Conservation (phyloP, 2,329 filamentous ascomycete species). For the Aspergillus spinulosporus region DNA sequence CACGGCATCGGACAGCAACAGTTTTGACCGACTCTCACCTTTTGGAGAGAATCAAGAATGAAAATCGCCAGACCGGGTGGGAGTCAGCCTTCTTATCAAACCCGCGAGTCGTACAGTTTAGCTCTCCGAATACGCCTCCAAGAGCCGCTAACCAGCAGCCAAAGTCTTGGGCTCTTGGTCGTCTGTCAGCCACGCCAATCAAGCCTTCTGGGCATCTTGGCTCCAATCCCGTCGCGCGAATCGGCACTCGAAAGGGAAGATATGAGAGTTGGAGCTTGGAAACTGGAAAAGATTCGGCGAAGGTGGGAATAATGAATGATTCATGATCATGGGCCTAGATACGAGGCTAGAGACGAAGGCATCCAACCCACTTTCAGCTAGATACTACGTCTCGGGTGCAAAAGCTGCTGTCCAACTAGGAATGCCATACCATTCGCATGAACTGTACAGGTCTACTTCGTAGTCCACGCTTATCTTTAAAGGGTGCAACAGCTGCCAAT, state of each 20-base stretch:
- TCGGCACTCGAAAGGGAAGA: not conserved
- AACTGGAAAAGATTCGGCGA: not conserved
- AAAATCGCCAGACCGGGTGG: not conserved
- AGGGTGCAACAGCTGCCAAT: not conserved
- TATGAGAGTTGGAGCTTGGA: not conserved
- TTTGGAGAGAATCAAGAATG: not conserved
- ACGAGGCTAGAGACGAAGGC: too few relatives aligned
- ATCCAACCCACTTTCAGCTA: too few relatives aligned
- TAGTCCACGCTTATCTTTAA: not conserved
- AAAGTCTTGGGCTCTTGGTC: slow-evolving; percentile 3
- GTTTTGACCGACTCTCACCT: not conserved
- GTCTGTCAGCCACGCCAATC: slow-evolving; percentile 1
- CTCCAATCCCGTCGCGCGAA: not conserved
- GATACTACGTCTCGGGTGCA: too few relatives aligned
- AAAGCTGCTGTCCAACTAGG: too few relatives aligned
- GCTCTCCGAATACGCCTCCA: not conserved
- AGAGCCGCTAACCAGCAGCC: not conserved
- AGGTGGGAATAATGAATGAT: not conserved
- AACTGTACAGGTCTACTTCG: not conserved
- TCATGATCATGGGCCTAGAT: too few relatives aligned
- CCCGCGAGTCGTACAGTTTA: not conserved
- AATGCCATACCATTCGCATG: too few relatives aligned
- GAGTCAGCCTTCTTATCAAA: slow-evolving; percentile 1
- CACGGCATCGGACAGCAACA: not conserved
- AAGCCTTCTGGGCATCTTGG: not conserved